Conservation (phyloP, 148 eudicot genomes). For the Amaranthus cruentus region DNA sequence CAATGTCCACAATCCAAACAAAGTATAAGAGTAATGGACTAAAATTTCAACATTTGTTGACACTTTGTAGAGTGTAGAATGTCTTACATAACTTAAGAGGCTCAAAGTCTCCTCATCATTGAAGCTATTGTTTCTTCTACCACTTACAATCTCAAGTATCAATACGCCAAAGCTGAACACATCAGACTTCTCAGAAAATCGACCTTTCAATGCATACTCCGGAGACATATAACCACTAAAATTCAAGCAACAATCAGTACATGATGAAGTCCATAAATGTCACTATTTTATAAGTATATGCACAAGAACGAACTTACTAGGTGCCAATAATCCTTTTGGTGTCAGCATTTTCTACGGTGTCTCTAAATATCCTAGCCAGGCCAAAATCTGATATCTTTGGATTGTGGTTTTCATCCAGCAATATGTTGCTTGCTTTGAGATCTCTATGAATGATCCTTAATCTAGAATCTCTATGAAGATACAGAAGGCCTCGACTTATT, state of each 20-base stretch:
- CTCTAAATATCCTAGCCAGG: conserved; percentile 34
- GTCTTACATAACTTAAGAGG: conserved; percentile 43
- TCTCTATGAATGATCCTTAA: conserved; percentile 25
- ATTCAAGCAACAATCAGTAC: neutral
- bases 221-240: conserved; percentile 54
- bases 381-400: conserved; percentile 46
- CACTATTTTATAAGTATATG: neutral
- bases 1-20: neutral
- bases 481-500: conserved; percentile 25
- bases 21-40: neutral
- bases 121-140: conserved; percentile 31
- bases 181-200: conserved; percentile 50
- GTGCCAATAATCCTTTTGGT: conserved; percentile 32
- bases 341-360: conserved; percentile 25
- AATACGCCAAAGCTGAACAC: conserved; percentile 49
- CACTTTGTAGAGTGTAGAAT: neutral
- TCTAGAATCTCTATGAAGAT: conserved; percentile 28
- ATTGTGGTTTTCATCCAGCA: conserved; percentile 18
- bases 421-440: conserved; percentile 25
- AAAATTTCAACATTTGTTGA: neutral
- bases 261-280: neutral
- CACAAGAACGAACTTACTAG: conserved; percentile 7
- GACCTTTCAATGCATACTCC: conserved; percentile 52
- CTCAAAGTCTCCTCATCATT: conserved; percentile 19
- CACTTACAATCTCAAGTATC: conserved; percentile 44